These are phyloP conservation scores for Mycena amicta DNA, from an alignment of 768 basidiomycete species.

Conservation along the genomic window DNA sequence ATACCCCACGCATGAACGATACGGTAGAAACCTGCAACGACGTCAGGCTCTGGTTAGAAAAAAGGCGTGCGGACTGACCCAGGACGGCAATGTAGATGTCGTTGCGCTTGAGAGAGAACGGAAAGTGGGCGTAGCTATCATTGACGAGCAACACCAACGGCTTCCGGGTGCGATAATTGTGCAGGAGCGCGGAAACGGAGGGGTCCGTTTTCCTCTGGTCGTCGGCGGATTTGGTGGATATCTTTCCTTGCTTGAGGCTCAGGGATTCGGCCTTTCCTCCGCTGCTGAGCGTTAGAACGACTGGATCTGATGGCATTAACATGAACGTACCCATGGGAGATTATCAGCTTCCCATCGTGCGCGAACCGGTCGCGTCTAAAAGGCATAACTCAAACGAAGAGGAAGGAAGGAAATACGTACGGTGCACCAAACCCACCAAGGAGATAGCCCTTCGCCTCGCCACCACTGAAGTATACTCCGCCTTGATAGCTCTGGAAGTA, in stretches of 20 bases:
- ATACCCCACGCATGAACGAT: constrained; percentile 9
- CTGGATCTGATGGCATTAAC: no score
- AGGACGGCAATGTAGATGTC: constrained; percentile 3
- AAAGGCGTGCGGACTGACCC: no score
- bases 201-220: neutral
- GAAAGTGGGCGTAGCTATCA: constrained; percentile 2
- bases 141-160: constrained; percentile 6
- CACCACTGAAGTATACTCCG: constrained; percentile 5
- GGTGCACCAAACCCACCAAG: neutral
- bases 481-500: constrained; percentile 12
- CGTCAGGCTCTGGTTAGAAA: neutral
- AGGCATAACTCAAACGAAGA: neutral
- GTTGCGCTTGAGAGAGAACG: neutral
- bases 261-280: neutral
- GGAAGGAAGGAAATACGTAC: neutral
- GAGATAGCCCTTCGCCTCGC: constrained; percentile 5
- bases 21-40: neutral
- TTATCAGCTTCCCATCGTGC: constrained; percentile 7
- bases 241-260: neutral
- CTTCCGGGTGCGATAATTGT: neutral
- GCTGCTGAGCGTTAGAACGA: no score
- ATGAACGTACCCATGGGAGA: constrained; percentile 12
- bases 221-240: neutral
- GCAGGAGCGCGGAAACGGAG: neutral
- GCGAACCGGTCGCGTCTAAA: constrained; percentile 6